Evolutionary conservation across 2,329 filamentous ascomycete species (phyloP).

Genomic region (Talaromyces sp.): DNA sequence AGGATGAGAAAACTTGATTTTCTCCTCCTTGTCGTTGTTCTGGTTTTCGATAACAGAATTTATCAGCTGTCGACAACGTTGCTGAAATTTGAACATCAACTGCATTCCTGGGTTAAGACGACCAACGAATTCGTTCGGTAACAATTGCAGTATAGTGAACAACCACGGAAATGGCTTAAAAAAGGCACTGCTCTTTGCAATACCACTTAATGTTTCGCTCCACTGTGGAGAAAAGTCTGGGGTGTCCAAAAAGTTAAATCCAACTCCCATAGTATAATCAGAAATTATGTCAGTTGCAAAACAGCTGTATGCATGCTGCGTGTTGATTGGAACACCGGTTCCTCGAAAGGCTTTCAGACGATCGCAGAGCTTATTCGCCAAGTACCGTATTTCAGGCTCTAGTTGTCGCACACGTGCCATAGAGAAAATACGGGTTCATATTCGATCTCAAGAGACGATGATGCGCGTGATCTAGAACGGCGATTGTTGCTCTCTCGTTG

Average conservation of each 20-base stretch:
- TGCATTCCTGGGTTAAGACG: constrained; percentile 18
- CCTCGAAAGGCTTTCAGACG: constrained; percentile 18
- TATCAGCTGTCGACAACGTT: constrained; percentile 14
- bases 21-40: background rate
- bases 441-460: constrained; percentile 29
- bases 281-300: constrained; percentile 45
- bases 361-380: constrained; percentile 22
- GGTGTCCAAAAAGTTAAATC: constrained; percentile 27
- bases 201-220: constrained; percentile 23
- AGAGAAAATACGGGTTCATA: constrained; percentile 35
- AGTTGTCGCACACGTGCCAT: constrained; percentile 21
- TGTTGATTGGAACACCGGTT: constrained; percentile 16
- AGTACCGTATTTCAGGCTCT: constrained; percentile 19
- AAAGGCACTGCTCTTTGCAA: constrained; percentile 18
- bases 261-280: constrained; percentile 34
- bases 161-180: constrained; percentile 27
- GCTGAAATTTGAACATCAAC: constrained; percentile 18
- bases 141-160: constrained; percentile 20
- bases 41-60: constrained; percentile 11
- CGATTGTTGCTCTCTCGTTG: constrained; percentile 27
- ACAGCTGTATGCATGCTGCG: constrained; percentile 33
- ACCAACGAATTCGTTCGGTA: constrained; percentile 27
- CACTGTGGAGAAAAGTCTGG: constrained; percentile 27
- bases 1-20: constrained; percentile 4
- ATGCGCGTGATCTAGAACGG: constrained; percentile 24